Percentiles rank a stretch among this genome's conserved stretches.
Conservation (phyloP, 2,329 filamentous ascomycete genomes). For the Exophiala lecanii-corni region DNA sequence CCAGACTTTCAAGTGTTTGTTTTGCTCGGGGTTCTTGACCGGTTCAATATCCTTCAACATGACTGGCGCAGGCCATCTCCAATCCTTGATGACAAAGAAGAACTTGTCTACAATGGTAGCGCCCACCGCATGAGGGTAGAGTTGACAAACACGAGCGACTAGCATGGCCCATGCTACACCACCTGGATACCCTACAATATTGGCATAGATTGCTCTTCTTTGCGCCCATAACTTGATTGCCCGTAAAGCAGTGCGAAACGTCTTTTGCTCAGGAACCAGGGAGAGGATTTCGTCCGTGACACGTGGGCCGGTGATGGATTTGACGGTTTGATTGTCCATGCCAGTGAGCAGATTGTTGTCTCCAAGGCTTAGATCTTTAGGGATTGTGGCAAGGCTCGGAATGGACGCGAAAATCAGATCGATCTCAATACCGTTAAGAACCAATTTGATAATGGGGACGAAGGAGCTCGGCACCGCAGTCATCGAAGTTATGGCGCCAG, state of each 20-base stretch:
- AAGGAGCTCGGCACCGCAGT: slow-evolving; percentile 83
- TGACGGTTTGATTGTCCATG: slow-evolving; percentile 77
- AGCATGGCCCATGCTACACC: slow-evolving; percentile 98
- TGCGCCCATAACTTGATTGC: slow-evolving; percentile 97
- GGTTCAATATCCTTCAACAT: slow-evolving; percentile 83
- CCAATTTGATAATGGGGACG: slow-evolving; percentile 96
- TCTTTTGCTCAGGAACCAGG: slow-evolving; percentile 81
- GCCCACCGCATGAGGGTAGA: slow-evolving; percentile 88
- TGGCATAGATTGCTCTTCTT: slow-evolving; percentile 84
- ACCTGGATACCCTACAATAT: slow-evolving; percentile 93
- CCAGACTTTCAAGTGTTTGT: slow-evolving; percentile 62
- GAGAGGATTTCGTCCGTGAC: slow-evolving; percentile 90
- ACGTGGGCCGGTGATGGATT: slow-evolving; percentile 87
- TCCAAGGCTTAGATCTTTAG: slow-evolving; percentile 67
- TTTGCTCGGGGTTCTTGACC: slow-evolving; percentile 64
- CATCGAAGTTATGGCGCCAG: slow-evolving; percentile 77
- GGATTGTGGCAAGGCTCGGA: slow-evolving; percentile 64
- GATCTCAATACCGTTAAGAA: slow-evolving; percentile 85
- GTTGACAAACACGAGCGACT: slow-evolving; percentile 88
- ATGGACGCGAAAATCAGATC: slow-evolving; percentile 87
- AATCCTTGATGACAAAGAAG: slow-evolving; percentile 84
- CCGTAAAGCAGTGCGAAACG: slow-evolving; percentile 82
- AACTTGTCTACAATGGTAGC: slow-evolving; percentile 90
- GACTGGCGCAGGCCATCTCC: slow-evolving; percentile 93
- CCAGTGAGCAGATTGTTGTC: slow-evolving; percentile 83